Base-by-base conservation (phyloP, 2,329 filamentous ascomycete genomes). In the Penicillium sp. region DNA sequence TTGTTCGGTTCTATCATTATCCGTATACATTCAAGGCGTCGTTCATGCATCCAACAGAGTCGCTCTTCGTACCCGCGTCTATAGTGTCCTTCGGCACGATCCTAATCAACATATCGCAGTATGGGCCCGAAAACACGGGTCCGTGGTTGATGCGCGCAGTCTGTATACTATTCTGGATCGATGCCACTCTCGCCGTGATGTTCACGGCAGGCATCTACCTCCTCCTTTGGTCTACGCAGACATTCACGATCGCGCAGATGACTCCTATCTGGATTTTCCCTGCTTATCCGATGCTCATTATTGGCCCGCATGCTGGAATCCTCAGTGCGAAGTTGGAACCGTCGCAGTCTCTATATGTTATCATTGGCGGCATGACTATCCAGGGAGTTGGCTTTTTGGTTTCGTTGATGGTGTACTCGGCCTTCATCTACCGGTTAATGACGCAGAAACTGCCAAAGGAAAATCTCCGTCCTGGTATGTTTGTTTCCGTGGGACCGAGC, bases 261-360 rank as follows among this genome's bases (percentile, higher is more conserved):
- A 94, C 90, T 0, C 90, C 90, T 0, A 85, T 91, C 17, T 94
- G 90, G 90, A 91, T 93, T 52, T 94, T 94, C 62, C 90, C 90
- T 0, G 89, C 88, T 0, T 95, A 95, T 61, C 89, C 90, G 0
- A 79, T 94, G 22, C 81, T 95, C 4, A 83, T 94, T 9, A 84
- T 88, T 22, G 90, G 88, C 0, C 88, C 90, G 0, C 85, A 91
- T 62, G 90, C 88, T 5, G 82, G 82, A 17, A 84, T 81, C 7
- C 69, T 87, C 12, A 78, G 81, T 22, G 67, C 72, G 2, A 78
- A 81, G 46, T 65, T 83, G 4, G 64, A 73, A n/a, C 73, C 71
- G 0, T 61, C 64, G 0, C 70, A 68, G 9, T 78, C 80, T 0
- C 73, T 86, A n/a, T 71, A 75, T 3, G 80, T 87, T 55, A 82